Evolutionary conservation across 163 green algal genomes (phyloP), one percentile per base, ranked within the genome.

Genomic region (Smithsoniella earleae): DNA sequence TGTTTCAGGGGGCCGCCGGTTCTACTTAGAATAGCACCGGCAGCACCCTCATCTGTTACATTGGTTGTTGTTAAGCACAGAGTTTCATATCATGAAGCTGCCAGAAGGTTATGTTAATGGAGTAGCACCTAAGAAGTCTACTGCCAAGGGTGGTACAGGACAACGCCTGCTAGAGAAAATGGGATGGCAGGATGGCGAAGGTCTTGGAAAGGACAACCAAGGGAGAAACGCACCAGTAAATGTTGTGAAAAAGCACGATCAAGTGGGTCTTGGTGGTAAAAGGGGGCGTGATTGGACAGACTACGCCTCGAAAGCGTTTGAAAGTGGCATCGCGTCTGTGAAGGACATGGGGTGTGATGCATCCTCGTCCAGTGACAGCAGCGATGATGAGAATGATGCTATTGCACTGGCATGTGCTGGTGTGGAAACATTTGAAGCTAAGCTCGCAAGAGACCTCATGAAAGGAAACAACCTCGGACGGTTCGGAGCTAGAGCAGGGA

Each of bases 141-240:
- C 84, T 1, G 86, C 76, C 2, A 90, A 84, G 76, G 89, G 89
- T 18, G 90, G 90, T 20, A 87, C 90, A 49, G 90, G 90, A 0
- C 89, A 96, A 77, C 74, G 78, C 18, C 82, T 96, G 78, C 82
- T 96, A 43, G 81, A 88, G 40, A 76, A 75, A 6, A 91, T 95
- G 80, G 90, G 90, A 43, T 96, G 90, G 90, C 49, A 64, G 49
- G 33, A 64, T 25, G 49, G 49, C 16, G 8, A 27, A 10, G 49
- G 49, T 25, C 49, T 64, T 64, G 49, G 49, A 18, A 64, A 64
- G 13, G 49, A 64, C 8, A 64, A 27, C 49, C 49, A 64, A 27
- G 49, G 49, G 6, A 64, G 31, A 25, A 13, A 10, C 33, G 49
- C 13, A 1, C 49, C 49, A 13, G 8, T 64, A 27, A 27, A 64